Evolutionary conservation across 345 rosid species (phyloP).

Genomic region (Arabis hirsuta): DNA sequence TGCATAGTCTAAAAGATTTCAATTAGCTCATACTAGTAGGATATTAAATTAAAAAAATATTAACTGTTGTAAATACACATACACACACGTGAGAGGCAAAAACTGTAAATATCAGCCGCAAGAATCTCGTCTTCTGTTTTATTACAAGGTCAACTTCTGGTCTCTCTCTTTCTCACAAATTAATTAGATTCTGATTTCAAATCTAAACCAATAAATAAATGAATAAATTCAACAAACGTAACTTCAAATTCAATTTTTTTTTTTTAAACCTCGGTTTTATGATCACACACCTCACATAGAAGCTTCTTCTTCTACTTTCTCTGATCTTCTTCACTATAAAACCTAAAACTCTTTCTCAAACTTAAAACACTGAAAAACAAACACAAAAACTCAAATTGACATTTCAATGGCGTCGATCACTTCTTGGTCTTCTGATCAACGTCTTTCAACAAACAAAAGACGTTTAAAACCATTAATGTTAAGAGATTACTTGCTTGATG

Average conservation of each 20-base stretch:
- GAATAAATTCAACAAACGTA: conserved; percentile 26
- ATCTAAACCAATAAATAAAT: conserved; percentile 36
- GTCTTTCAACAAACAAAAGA: conserved; percentile 42
- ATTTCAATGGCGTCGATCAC: conserved; percentile 39
- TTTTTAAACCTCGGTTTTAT: conserved; percentile 37
- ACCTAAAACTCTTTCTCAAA: not conserved
- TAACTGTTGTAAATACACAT: conserved; percentile 25
- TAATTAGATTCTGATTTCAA: conserved; percentile 44
- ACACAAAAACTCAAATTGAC: not conserved
- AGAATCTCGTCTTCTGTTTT: conserved; percentile 45
- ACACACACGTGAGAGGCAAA: conserved; percentile 50
- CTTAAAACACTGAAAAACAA: conserved; percentile 14
- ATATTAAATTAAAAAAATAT: not conserved
- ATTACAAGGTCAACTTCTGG: conserved; percentile 51
- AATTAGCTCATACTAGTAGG: too few species aligned
- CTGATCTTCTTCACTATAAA: conserved; percentile 30
- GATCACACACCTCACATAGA: conserved; percentile 44
- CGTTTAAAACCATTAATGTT: conserved; percentile 61
- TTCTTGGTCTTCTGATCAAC: conserved; percentile 34
- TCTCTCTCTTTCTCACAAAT: conserved; percentile 33
- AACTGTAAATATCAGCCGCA: conserved; percentile 40
- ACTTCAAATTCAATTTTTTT: conserved; percentile 38
- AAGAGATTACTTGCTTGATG: conserved; percentile 77
- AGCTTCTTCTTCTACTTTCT: conserved; percentile 36
- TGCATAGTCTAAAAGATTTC: too few species aligned